Base-by-base conservation (phyloP, 169 alveolate species). In the Theileria annulata region DNA sequence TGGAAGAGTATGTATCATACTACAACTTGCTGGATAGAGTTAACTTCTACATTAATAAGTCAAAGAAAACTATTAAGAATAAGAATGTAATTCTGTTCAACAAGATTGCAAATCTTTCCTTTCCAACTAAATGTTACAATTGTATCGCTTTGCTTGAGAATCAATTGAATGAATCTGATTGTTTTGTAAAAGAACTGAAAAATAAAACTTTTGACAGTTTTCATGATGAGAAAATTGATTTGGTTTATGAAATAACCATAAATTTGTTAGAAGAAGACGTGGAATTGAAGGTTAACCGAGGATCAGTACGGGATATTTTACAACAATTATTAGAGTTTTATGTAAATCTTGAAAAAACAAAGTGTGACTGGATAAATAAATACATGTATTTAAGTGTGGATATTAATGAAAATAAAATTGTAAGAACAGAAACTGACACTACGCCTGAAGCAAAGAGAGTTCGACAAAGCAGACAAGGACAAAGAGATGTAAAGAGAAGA, bases 401-500 rank as follows among this genome's bases (percentile, higher is more conserved):
- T 19, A 25, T 21, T 4, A 4, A 19, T 25, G 66, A 56, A 37
- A 25, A 64, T 19, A 25, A 64, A 35, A 23, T n/a, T 35, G 27
- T 28, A 3, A 49, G 51, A 12, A 70, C 64, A 12, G 67, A 70
- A 28, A 6, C 27, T 70, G 31, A 23, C 19, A 9, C 77, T 70
- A 5, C 54, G 8, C 33, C 49, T 56, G 28, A 21, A 21, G 6
- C 54, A 0, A 30, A 21, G 15, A 70, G 49, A 28, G 35, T 13
- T 4, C 8, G 30, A 25, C 58, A 33, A 21, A 64, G 51, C 10
- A 70, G 77, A 30, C 77, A 70, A 30, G 63, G 63, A 3, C 77
- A 70, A 23, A 28, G 77, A 31, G 77, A 70, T 28, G 54, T 70
- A 21, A 70, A 70, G 17, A 42, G 77, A 51, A 28, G 77, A 31